A percentile compares a stretch with the other conserved stretches of the same genome.
Evolutionary conservation across 1,284 basidiomycete species (phyloP).

Genomic region (Athelia psychrophila): DNA sequence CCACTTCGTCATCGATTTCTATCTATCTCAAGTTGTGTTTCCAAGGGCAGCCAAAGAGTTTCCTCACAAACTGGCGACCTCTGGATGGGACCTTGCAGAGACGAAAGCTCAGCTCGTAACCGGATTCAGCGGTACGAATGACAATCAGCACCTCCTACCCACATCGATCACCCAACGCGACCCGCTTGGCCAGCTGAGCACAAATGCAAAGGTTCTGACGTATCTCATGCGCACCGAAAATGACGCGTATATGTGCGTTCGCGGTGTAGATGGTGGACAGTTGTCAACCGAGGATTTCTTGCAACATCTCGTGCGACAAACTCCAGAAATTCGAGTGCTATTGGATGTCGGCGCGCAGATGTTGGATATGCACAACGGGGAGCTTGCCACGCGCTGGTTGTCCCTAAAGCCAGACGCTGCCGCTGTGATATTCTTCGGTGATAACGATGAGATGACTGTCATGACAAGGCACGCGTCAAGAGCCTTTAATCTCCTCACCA

Average conservation of each 20-base stretch:
- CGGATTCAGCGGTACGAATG: slow-evolving; percentile 60
- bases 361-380: slow-evolving; percentile 44
- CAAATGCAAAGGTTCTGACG: slow-evolving; percentile 47
- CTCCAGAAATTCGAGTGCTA: slow-evolving; percentile 38
- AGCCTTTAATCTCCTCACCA: slow-evolving; percentile 39
- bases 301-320: slow-evolving; percentile 26
- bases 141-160: slow-evolving; percentile 46
- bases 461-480: slow-evolving; percentile 37
- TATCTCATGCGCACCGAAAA: slow-evolving; percentile 45
- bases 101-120: slow-evolving; percentile 33
- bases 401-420: slow-evolving; percentile 20
- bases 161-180: slow-evolving; percentile 43
- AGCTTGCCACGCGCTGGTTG: slow-evolving; percentile 42
- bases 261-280: slow-evolving; percentile 16
- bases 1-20: slow-evolving; percentile 26
- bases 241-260: slow-evolving; percentile 28
- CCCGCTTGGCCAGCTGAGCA: slow-evolving; percentile 36
- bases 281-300: slow-evolving; percentile 30
- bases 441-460: slow-evolving; percentile 40
- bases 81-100: slow-evolving; percentile 40
- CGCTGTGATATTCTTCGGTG: slow-evolving; percentile 48
- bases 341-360: slow-evolving; percentile 59
- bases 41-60: slow-evolving; percentile 29
- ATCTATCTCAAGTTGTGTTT: slow-evolving; percentile 27
- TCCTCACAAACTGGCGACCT: slow-evolving; percentile 24